Evolutionary conservation across 768 basidiomycete genomes (phyloP), one percentile per base, ranked within the genome.

Genomic region (Trametes villosa): DNA sequence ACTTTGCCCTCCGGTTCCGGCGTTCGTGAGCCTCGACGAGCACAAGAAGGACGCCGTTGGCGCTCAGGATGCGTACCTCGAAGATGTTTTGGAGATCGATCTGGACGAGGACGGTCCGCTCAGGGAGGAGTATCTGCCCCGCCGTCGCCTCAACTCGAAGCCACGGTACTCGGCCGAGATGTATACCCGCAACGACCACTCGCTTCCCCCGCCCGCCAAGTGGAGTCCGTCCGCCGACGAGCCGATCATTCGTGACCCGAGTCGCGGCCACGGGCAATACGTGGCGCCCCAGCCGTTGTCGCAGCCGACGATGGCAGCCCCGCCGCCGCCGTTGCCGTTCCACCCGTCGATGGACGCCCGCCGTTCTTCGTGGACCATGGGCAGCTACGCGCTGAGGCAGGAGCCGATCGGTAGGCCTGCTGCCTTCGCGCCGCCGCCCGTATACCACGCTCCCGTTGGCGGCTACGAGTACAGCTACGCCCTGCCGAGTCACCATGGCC

Each of bases 171-270:
- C 27, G 70, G 67, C 53, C 67, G 65, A 44, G n/a, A 17, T n/a
- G 31, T 42, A 29, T 29, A 33, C 33, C 2, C 64, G 64, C 33
- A 53, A 70, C 17, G 68, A 75, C 33, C 79, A 79, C 40, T 36
- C 67, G 13, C 70, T 91, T 18, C 89, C 89, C 45, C 88, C 90
- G 24, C 90, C 91, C 24, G 85, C 90, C 2, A 86, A 86, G 71
- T 92, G 91, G 91, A 90, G 89, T 68, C 90, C 91, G 48, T 81
- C 86, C 13, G 87, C 81, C n/a, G 89, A 90, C 66, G 91, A 91
- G 65, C 90, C 88, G 18, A 83, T 92, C 58, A 72, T 83, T 30
- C 81, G 85, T 33, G 79, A 83, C 53, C 74, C 77, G 53, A 81
- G 78, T 65, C 78, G 86, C 53, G 71, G 71, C 41, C 82, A 75